Base-by-base conservation (phyloP, 768 basidiomycete species). In the Sistotremastrum niveocremeum region DNA sequence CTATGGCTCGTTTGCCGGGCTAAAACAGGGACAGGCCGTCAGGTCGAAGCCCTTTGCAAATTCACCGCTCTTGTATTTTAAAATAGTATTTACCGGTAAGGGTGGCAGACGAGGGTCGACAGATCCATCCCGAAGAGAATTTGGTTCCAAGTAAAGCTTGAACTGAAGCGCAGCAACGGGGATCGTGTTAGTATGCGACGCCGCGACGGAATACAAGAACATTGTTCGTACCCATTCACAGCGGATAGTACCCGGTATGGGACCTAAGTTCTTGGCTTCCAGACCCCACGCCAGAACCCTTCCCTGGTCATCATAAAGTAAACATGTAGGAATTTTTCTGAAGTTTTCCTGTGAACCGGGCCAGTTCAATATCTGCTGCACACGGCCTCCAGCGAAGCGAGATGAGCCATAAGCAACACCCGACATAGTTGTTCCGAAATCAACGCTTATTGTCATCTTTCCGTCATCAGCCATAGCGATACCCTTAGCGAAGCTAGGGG, bases 351-450 rank as follows among this genome's bases (percentile, higher is more conserved):
- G 74, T 2, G 82, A 82, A 5, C 84, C 85, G 0, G 84, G 87
- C 88, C 88, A 91, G 49, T 74, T 74, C 11, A 91, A 62, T 46
- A 91, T 87, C 57, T 90, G 87, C 52, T 88, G 88, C 4, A 89
- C 73, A 51, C 71, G 71, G 10, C 89, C 89, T 0, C 72, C 74
- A 7, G 82, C 76, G 48, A 89, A 83, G 51, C 88, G 79, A 7
- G 86, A 82, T 6, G 86, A 89, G 5, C 83, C 87, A 56, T 85
- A 93, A 1, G 88, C 84, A 84, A 87, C 53, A 31, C 37, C 36
- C 7, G 40, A 39, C 44, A 38, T 35, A 11, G 41, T 28, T 4
- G 49, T 52, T 82, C 84, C 84, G 55, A 87, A 87, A 62, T 88
- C 85, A 50, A 88, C 86, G 4, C 84, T 77, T 12, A 88, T 69